Evolutionary conservation across 345 rosid genomes (phyloP).

Genomic region (Ceriops zippeliana): DNA sequence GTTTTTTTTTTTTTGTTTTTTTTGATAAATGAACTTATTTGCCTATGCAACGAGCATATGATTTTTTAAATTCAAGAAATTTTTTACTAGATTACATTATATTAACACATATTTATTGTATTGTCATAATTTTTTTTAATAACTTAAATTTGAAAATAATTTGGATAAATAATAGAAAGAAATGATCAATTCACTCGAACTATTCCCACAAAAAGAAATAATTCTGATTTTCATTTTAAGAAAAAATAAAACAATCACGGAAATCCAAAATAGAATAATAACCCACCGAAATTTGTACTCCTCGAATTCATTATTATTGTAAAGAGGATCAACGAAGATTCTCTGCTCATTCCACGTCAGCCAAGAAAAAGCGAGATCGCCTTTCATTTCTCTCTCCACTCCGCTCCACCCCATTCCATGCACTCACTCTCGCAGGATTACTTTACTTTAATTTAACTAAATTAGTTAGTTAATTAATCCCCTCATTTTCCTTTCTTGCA

Average conservation of each 20-base stretch:
- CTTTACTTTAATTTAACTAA: not conserved
- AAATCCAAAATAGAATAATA: not conserved
- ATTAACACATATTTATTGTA: too few species aligned
- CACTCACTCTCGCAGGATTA: constrained; percentile 5
- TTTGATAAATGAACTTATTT: too few species aligned
- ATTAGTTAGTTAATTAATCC: constrained; percentile 4
- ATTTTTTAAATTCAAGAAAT: too few species aligned
- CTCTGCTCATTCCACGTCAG: constrained; percentile 20
- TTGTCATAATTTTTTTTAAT: too few species aligned
- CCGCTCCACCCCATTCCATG: not conserved
- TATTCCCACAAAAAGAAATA: too few species aligned
- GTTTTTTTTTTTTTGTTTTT: too few species aligned
- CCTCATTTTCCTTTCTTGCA: not conserved
- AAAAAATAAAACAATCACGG: not conserved
- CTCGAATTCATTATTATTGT: constrained; percentile 7
- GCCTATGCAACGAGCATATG: too few species aligned
- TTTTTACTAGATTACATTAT: too few species aligned
- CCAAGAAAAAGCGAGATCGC: not conserved
- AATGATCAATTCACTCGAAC: too few species aligned
- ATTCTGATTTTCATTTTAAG: not conserved
- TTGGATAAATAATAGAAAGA: too few species aligned
- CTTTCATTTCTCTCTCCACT: not conserved
- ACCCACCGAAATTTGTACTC: not conserved
- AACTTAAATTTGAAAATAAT: too few species aligned
- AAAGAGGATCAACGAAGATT: constrained; percentile 18